Percentiles rank a stretch among this genome's conserved stretches.
Evolutionary conservation across 2,329 filamentous ascomycete species (phyloP).

Genomic region (Phialemoniopsis sp.): DNA sequence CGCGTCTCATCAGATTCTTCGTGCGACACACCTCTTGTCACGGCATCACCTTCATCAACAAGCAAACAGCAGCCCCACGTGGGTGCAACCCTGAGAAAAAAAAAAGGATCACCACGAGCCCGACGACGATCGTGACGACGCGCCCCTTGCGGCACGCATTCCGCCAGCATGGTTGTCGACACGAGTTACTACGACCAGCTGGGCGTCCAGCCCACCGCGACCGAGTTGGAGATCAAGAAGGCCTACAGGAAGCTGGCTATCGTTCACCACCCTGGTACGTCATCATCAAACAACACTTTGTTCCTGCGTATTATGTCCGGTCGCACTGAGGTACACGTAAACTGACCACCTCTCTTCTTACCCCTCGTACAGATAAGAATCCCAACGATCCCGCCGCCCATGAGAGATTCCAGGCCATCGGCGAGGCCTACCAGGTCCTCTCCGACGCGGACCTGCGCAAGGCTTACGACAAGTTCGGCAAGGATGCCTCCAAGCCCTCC

Average conservation of each 20-base stretch:
- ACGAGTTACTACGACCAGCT: slow-evolving; percentile 86
- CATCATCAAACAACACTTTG: too few species aligned
- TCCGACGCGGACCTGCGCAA: slow-evolving; percentile 82
- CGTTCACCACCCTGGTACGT: slow-evolving; percentile 78
- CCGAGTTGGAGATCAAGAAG: slow-evolving; percentile 93
- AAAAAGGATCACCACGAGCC: background rate
- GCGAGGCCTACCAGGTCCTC: slow-evolving; percentile 73
- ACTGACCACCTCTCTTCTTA: slow-evolving; percentile 4
- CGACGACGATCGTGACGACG: background rate
- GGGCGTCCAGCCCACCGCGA: slow-evolving; percentile 78
- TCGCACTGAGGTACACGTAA: too few species aligned
- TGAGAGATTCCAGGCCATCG: slow-evolving; percentile 87
- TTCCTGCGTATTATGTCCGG: too few species aligned
- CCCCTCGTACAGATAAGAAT: slow-evolving; percentile 70
- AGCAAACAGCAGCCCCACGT: too few species aligned
- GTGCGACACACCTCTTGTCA: too few species aligned
- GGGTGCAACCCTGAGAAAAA: background rate
- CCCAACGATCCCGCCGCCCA: slow-evolving; percentile 92
- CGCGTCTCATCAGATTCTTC: too few species aligned
- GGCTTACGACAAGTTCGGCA: slow-evolving; percentile 95
- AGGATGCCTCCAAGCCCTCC: slow-evolving; percentile 86
- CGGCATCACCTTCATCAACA: too few species aligned
- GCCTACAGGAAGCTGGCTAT: slow-evolving; percentile 94
- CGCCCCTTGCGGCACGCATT: background rate
- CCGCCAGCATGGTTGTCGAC: slow-evolving; percentile 72